Base-by-base conservation (phyloP, 768 basidiomycete genomes). In the Serendipita sp. region DNA sequence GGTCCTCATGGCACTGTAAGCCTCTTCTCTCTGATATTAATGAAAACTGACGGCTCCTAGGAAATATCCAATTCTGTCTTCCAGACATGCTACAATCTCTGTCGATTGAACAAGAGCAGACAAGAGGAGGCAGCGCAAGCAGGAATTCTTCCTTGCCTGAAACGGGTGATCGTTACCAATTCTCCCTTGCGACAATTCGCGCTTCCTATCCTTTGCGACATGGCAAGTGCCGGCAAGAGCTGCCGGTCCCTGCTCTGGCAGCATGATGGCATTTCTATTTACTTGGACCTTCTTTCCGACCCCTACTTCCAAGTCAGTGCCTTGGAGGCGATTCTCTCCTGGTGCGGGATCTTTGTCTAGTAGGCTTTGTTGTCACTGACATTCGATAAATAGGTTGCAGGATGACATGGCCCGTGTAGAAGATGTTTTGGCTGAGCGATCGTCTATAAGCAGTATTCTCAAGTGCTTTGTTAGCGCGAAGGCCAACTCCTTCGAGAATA, bases 121-220 rank as follows among this genome's bases (percentile, higher is more conserved):
- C 95, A 98, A 73, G 96, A 97, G 74, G 96, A 98, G 73, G 93
- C 96, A 11, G 95, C 94, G 1, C 87, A 93, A 70, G 91, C 91
- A 5, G 95, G 94, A 10, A 91, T 96, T 64, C 85, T 99, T 29
- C 94, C 96, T 2, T 83, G 88, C 68, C 80, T 99, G 45, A 89
- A 92, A 73, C 83, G 85, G 3, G 87, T 97, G 63, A 91, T 96
- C 67, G 83, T 86, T 70, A 86, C 84, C 3, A 87, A 83, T 66
- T 96, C 94, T 6, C 95, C 93, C 0, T 80, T 98, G 70, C 95
- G 92, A 73, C 94, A 99, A 70, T 97, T 99, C 70, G 96, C 95
- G 0, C 77, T 99, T 43, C 95, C 96, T 0, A 94, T 99, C 67
- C 78, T 99, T 2, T 98, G 95, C 74, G 96, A 99, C 71, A 81